phyloP scores from a whole-genome alignment of 331 rosid genomes.

The Phaseolus coccineus region DNA sequence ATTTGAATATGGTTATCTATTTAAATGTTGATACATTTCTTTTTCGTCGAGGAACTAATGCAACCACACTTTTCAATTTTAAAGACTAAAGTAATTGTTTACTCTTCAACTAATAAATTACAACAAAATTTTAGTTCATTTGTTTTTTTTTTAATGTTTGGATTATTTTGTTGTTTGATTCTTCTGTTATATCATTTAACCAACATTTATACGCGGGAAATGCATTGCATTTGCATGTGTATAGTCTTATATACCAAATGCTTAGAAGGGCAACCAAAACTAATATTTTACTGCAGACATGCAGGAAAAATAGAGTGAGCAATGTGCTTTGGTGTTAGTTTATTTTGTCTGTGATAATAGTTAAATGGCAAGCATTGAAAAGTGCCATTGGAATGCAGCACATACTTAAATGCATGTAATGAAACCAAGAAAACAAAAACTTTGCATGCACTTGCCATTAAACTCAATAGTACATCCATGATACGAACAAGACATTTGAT shows the following conservation, averaged over 20 bases:
- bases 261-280: not conserved
- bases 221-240: no score
- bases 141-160: no score
- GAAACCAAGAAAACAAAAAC: not conserved
- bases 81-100: no score
- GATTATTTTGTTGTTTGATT: no score
- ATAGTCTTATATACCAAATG: not conserved
- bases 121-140: no score
- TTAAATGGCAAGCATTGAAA: not conserved
- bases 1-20: no score
- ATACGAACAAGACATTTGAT: slow-evolving; percentile 33
- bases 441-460: slow-evolving; percentile 27
- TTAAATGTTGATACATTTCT: no score
- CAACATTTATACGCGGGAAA: no score
- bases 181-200: no score
- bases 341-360: not conserved
- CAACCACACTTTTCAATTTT: no score
- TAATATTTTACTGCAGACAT: not conserved
- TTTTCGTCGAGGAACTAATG: no score
- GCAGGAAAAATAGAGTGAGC: not conserved
- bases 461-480: slow-evolving; percentile 36
- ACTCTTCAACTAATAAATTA: no score
- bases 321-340: not conserved
- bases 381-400: not conserved
- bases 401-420: not conserved